phyloP scores from a whole-genome alignment of 371 early-diverging fungal genomes.

The Globomyces sp. region DNA sequence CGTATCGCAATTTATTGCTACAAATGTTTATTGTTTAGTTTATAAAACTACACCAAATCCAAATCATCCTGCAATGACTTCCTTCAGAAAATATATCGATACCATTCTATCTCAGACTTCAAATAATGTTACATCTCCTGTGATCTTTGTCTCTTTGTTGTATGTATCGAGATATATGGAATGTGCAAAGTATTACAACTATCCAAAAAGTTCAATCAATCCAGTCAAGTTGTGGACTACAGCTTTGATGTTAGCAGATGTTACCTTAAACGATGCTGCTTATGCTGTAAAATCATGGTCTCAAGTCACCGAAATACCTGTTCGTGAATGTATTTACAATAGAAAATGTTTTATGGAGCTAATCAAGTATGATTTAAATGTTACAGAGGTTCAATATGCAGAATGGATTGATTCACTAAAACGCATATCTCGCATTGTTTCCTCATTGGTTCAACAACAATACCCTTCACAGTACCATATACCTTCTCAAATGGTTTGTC shows the following conservation, averaged over 20 bases:
- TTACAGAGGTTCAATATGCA: slow-evolving; percentile 16
- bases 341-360: slow-evolving; percentile 17
- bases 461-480: too few relatives aligned
- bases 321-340: slow-evolving; percentile 17
- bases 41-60: slow-evolving; percentile 1
- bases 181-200: background rate
- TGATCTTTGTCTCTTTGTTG: slow-evolving; percentile 15
- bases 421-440: background rate
- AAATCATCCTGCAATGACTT: slow-evolving; percentile 4
- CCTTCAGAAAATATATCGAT: slow-evolving; percentile 14
- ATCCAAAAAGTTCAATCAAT: background rate
- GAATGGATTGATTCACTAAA: slow-evolving; percentile 16
- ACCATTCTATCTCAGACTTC: slow-evolving; percentile 17
- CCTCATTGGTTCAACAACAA: too few relatives aligned
- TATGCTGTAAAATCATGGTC: slow-evolving; percentile 31
- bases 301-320: slow-evolving; percentile 24
- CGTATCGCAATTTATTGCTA: slow-evolving; percentile 2
- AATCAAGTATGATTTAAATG: slow-evolving; percentile 11
- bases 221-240: slow-evolving; percentile 18
- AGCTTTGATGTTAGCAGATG: slow-evolving; percentile 30
- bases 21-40: slow-evolving; percentile 9
- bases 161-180: slow-evolving; percentile 17
- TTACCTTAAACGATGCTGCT: slow-evolving; percentile 34
- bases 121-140: slow-evolving; percentile 23
- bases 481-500: background rate